phyloP scores from a whole-genome alignment of 2,329 filamentous ascomycete genomes.

The Colletotrichum trifolii region DNA sequence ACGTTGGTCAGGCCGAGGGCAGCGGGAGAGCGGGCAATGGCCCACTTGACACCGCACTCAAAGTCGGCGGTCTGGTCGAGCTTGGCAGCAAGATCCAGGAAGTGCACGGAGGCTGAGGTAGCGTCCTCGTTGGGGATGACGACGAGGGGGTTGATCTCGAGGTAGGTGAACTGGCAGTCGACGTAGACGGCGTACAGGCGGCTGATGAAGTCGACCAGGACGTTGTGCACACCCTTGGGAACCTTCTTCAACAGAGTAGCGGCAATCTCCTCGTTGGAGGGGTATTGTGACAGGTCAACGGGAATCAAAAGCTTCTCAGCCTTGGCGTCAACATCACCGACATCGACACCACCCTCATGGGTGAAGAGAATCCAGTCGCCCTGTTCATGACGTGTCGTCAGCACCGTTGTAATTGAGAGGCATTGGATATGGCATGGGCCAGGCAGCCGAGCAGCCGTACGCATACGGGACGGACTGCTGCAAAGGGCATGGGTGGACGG shows the following conservation, averaged over 20 bases:
- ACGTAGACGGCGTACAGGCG: conserved; percentile 98
- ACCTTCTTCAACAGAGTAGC: conserved; percentile 88
- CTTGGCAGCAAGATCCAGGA: conserved; percentile 98
- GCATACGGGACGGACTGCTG: conserved; percentile 16
- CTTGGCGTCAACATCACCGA: conserved; percentile 98
- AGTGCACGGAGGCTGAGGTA: conserved; percentile 95
- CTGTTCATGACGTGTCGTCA: conserved; percentile 57
- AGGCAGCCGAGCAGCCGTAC: conserved; percentile 15
- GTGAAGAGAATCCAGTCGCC: conserved; percentile 99
- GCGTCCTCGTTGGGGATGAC: conserved; percentile 94
- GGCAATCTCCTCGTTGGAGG: conserved; percentile 95
- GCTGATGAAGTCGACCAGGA: conserved; percentile 98
- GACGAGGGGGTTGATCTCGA: conserved; percentile 99
- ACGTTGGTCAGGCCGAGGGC: conserved; percentile 84
- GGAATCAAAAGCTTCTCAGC: conserved; percentile 98
- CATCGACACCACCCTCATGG: conserved; percentile 99
- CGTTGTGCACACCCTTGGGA: conserved; percentile 94
- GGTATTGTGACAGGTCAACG: conserved; percentile 93
- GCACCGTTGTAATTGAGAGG: conserved; percentile 5
- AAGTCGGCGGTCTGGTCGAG: conserved; percentile 99
- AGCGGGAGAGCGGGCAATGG: conserved; percentile 89
- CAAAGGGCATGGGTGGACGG: conserved; percentile 27
- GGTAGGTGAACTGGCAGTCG: conserved; percentile 99
- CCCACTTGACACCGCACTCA: conserved; percentile 99
- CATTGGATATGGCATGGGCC: not conserved